Base-by-base conservation (phyloP, 306 rosid species). In the Bauhinia variegata region DNA sequence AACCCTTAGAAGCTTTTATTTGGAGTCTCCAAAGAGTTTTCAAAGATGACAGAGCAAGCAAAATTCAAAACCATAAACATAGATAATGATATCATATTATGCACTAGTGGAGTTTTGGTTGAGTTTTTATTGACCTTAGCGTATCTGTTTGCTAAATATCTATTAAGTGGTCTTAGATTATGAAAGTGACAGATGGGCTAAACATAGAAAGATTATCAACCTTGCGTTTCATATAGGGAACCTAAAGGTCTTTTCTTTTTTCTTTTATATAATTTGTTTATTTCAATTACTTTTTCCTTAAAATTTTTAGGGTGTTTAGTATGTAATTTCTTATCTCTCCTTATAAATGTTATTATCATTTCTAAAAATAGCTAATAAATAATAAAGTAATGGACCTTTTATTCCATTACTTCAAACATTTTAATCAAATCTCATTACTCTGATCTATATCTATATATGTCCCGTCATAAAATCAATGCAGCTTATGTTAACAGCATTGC, bases 141-240 rank as follows among this genome's bases (percentile, higher is more conserved):
- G n/a, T n/a, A n/a, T n/a, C n/a, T n/a, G n/a, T n/a, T n/a, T 11
- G 6, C 8, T 8, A 5, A 28, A 23, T 34, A 31, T 4, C 66
- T 68, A 0, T 32, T 9, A 32, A 11, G 16, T 4, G 83, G 83
- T 10, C 33, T 63, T 2, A 14, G 5, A 0, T 5, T 8, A 55
- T 32, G 80, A 77, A 11, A 79, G 64, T 51, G 70, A 67, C 11
- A 81, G 76, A 58, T 81, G 82, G 85, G 70, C 67, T 7, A 76
- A 51, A 68, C 77, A 64, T 61, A 58, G 80, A 42, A 81, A 56
- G 42, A 68, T 77, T 48, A 59, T 81, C 61, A 78, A 65, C 17
- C 86, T 68, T 16, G 72, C 83, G 4, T 82, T 82, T 54, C 83
- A 70, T 55, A 8, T 41, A 0, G 78, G 4, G 16, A 44, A 44